Evolutionary conservation across 2,329 filamentous ascomycete species (phyloP).

Genomic region (Aschersonia sp.): DNA sequence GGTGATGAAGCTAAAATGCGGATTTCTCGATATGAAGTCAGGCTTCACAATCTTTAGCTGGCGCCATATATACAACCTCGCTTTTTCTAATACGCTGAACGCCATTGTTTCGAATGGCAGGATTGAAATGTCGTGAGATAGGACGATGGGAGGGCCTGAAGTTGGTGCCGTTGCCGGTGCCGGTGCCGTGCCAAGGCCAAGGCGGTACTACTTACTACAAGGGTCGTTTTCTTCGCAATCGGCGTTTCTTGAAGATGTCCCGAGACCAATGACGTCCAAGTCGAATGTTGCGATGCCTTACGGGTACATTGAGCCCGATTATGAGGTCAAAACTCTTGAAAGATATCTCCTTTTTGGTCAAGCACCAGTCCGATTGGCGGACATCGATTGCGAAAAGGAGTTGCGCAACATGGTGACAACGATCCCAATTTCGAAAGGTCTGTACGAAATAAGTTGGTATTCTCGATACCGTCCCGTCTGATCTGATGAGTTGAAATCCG

Average conservation of each 20-base stretch:
- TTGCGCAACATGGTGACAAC: slow-evolving; percentile 9
- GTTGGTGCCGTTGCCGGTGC: not conserved
- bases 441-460: no score
- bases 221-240: no score
- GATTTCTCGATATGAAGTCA: slow-evolving; percentile 43
- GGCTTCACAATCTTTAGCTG: slow-evolving; percentile 37
- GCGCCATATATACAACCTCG: slow-evolving; percentile 20
- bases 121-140: not conserved
- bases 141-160: not conserved
- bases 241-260: no score
- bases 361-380: slow-evolving; percentile 11
- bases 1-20: slow-evolving; percentile 69
- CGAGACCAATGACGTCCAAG: no score
- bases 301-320: not conserved
- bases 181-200: not conserved
- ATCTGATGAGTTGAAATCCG: no score
- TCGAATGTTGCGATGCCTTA: not conserved
- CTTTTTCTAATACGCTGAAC: slow-evolving; percentile 17
- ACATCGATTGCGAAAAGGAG: slow-evolving; percentile 7
- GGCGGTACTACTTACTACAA: no score
- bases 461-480: no score
- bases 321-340: not conserved
- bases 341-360: slow-evolving; percentile 2
- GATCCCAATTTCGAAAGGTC: not conserved
- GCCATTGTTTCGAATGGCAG: not conserved